These are phyloP conservation scores for Amaranthus tricolor DNA, from an alignment of 179 eudicot genomes.

Conservation along the genomic window DNA sequence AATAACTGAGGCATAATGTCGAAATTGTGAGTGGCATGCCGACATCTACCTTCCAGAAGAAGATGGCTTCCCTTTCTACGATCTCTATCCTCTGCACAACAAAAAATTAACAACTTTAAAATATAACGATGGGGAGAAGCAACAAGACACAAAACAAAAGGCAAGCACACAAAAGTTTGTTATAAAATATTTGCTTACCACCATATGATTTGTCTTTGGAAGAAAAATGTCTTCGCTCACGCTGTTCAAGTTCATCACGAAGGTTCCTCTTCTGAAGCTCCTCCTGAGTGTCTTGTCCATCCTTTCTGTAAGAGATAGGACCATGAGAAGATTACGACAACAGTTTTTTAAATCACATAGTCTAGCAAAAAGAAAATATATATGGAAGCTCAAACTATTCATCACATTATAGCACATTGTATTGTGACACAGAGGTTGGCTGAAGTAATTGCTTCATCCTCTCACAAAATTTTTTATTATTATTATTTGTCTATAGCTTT, in stretches of 20 bases:
- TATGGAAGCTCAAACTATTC: too few species aligned
- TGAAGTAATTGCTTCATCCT: too few species aligned
- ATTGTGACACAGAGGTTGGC: too few species aligned
- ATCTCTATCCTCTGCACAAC: constrained; percentile 78
- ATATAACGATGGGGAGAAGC: neutral
- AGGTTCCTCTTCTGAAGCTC: constrained; percentile 86
- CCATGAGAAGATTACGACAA: neutral
- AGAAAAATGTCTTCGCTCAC: constrained; percentile 84
- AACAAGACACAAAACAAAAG: constrained; percentile 4
- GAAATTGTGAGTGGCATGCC: neutral
- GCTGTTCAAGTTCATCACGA: constrained; percentile 79
- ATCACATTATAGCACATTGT: too few species aligned
- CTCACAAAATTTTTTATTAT: too few species aligned
- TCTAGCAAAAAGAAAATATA: too few species aligned
- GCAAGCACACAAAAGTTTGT: neutral
- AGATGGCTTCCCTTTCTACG: constrained; percentile 75
- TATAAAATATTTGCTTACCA: constrained; percentile 26
- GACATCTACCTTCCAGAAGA: constrained; percentile 71
- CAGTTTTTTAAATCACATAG: too few species aligned
- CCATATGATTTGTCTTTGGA: constrained; percentile 59
- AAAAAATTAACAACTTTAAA: constrained; percentile 6
- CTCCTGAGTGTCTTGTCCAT: constrained; percentile 87
- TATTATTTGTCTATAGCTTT: too few species aligned
- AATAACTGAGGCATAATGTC: neutral
- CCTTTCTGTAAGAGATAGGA: constrained; percentile 42